Percentiles rank a stretch among this genome's conserved stretches.
Evolutionary conservation across 2,329 filamentous ascomycete species (phyloP).

Genomic region (Aspergillus tamarii): DNA sequence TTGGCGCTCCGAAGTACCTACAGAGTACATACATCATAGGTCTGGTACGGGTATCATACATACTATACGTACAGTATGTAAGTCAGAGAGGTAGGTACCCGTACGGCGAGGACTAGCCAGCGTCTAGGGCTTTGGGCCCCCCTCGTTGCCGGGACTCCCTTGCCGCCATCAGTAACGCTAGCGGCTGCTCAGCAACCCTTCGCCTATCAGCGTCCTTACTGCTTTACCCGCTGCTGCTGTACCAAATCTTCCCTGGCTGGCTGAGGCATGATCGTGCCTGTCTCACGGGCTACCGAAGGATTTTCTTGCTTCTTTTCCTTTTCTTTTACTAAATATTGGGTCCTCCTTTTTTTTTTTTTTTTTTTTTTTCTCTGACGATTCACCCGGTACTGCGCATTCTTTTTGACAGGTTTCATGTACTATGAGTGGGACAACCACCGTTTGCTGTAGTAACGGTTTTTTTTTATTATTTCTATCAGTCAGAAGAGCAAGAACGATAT

Average conservation of each 20-base stretch:
- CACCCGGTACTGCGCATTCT: constrained; percentile 5
- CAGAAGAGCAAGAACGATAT: not conserved
- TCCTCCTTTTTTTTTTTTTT: constrained; percentile 6
- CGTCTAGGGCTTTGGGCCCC: constrained; percentile 13
- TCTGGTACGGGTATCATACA: constrained; percentile 1
- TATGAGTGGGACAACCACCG: constrained; percentile 14
- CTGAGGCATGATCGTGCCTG: constrained; percentile 30
- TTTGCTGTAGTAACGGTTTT: constrained; percentile 15
- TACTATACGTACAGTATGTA: constrained; percentile 11
- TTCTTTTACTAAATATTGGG: constrained; percentile 8
- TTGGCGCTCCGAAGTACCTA: not conserved
- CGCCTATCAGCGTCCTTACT: constrained; percentile 35
- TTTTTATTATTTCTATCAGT: constrained; percentile 1
- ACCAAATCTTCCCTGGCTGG: constrained; percentile 23
- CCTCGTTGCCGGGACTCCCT: constrained; percentile 44
- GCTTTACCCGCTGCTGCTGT: constrained; percentile 17
- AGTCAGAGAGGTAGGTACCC: constrained; percentile 13
- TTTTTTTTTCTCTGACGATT: constrained; percentile 1
- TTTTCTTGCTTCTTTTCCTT: constrained; percentile 12
- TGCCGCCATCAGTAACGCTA: constrained; percentile 38
- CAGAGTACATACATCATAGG: not conserved
- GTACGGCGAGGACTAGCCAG: constrained; percentile 10
- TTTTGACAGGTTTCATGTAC: constrained; percentile 23
- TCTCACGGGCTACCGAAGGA: constrained; percentile 25
- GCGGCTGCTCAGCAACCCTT: constrained; percentile 36